Conservation (phyloP, 805 yeast species). For the Saturnispora besseyi region DNA sequence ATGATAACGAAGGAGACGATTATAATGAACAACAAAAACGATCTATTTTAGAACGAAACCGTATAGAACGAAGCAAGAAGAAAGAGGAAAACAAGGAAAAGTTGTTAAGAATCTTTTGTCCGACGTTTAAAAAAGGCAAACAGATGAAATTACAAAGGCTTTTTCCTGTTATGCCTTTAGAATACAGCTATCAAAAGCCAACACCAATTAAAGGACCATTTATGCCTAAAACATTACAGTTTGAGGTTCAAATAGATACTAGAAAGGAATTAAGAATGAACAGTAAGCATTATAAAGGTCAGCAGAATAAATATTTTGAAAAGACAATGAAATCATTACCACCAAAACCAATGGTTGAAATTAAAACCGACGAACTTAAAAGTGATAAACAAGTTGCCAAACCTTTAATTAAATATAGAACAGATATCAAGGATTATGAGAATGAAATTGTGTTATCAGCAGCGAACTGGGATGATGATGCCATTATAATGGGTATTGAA, state of each 20-base stretch:
- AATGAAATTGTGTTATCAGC: slow-evolving; percentile 58
- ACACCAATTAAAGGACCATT: slow-evolving; percentile 34
- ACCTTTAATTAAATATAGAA: slow-evolving; percentile 11
- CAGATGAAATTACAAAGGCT: slow-evolving; percentile 57
- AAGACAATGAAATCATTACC: slow-evolving; percentile 9
- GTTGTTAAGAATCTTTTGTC: slow-evolving; percentile 44
- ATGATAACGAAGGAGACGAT: slow-evolving; percentile 10
- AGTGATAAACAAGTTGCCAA: slow-evolving; percentile 12
- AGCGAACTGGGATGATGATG: slow-evolving; percentile 71
- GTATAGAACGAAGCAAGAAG: slow-evolving; percentile 13
- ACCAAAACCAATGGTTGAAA: slow-evolving; percentile 20
- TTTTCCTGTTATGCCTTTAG: slow-evolving; percentile 50
- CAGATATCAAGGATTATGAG: slow-evolving; percentile 26
- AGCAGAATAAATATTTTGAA: slow-evolving; percentile 9
- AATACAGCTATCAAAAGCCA: slow-evolving; percentile 46
- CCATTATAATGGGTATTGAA: slow-evolving; percentile 44
- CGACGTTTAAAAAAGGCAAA: slow-evolving; percentile 47
- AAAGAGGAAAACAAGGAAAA: slow-evolving; percentile 24
- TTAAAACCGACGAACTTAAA: slow-evolving; percentile 24
- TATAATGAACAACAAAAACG: slow-evolving; percentile 8
- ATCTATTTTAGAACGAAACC: slow-evolving; percentile 1
- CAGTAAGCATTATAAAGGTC: slow-evolving; percentile 14
- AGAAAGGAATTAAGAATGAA: slow-evolving; percentile 39
- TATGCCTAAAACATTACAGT: slow-evolving; percentile 47
- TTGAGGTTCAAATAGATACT: slow-evolving; percentile 60